phyloP scores from a whole-genome alignment of 1,284 basidiomycete species.

The Ustanciosporium gigantosporum region DNA sequence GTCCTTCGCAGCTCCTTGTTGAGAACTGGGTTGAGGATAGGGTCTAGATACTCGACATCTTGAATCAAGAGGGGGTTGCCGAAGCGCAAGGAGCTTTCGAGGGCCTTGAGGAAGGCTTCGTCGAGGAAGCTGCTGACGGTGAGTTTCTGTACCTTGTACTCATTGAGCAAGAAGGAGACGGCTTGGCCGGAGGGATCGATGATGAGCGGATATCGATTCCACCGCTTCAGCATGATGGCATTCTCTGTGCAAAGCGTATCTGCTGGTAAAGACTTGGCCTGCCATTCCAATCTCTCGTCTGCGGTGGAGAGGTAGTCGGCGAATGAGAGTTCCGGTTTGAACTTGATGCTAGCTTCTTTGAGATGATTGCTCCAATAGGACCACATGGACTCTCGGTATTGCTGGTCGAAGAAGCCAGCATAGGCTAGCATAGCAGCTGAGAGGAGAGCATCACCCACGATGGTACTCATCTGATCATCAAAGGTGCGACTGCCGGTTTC shows the following conservation, averaged over 20 bases:
- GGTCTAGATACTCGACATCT: slow-evolving; percentile 96
- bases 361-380: slow-evolving; percentile 90
- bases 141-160: slow-evolving; percentile 94
- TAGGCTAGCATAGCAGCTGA: slow-evolving; percentile 97
- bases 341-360: slow-evolving; percentile 84
- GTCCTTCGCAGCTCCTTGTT: slow-evolving; percentile 87
- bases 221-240: slow-evolving; percentile 92
- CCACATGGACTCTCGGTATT: slow-evolving; percentile 97
- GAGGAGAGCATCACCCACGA: slow-evolving; percentile 92
- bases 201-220: slow-evolving; percentile 96
- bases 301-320: slow-evolving; percentile 96
- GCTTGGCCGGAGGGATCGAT: slow-evolving; percentile 99
- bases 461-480: slow-evolving; percentile 97
- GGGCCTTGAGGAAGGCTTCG: slow-evolving; percentile 95
- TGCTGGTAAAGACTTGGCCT: slow-evolving; percentile 87
- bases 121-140: slow-evolving; percentile 98
- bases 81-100: slow-evolving; percentile 98
- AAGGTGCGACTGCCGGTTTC: slow-evolving; percentile 93
- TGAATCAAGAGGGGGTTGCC: slow-evolving; percentile 96
- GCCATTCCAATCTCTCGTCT: slow-evolving; percentile 94
- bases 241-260: slow-evolving; percentile 97
- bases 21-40: slow-evolving; percentile 94
- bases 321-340: slow-evolving; percentile 87
- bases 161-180: slow-evolving; percentile 87
- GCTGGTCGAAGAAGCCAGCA: slow-evolving; percentile 97